A percentile compares a stretch with the other conserved stretches of the same genome.
Evolutionary conservation across 2,329 filamentous ascomycete species (phyloP).

Genomic region (Fusarium praegraminearum): DNA sequence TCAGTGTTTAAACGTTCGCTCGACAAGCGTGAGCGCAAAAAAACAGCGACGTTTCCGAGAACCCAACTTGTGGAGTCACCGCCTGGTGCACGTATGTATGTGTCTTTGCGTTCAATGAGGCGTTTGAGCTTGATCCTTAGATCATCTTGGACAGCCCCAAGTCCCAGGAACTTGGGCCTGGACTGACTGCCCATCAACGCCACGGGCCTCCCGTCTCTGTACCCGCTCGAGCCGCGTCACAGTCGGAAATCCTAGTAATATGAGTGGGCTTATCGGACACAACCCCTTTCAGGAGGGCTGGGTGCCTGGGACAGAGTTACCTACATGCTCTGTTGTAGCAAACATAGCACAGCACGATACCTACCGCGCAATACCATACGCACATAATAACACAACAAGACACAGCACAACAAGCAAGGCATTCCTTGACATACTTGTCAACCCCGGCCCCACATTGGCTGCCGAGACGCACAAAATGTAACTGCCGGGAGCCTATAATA

Average conservation of each 20-base stretch:
- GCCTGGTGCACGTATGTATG: constrained; percentile 2
- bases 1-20: constrained; percentile 21
- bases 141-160: constrained; percentile 30
- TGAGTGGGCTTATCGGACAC: constrained; percentile 26
- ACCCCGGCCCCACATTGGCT: constrained; percentile 36
- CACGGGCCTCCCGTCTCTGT: constrained; percentile 45
- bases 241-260: constrained; percentile 31
- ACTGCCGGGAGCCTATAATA: constrained; percentile 31
- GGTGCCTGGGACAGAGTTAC: constrained; percentile 18
- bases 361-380: constrained; percentile 1
- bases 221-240: constrained; percentile 44
- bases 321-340: constrained; percentile 8
- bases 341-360: constrained; percentile 20
- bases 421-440: constrained; percentile 30
- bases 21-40: constrained; percentile 6
- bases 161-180: constrained; percentile 46
- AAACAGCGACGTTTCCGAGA: constrained; percentile 1
- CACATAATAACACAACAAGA: constrained; percentile 6
- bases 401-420: constrained; percentile 22
- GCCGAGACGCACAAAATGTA: constrained; percentile 30
- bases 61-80: constrained; percentile 6
- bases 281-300: constrained; percentile 31
- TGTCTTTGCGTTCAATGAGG: constrained; percentile 24
- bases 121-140: constrained; percentile 25
- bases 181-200: constrained; percentile 47